Evolutionary conservation across 306 rosid genomes (phyloP).

Genomic region (Castanea sativa): DNA sequence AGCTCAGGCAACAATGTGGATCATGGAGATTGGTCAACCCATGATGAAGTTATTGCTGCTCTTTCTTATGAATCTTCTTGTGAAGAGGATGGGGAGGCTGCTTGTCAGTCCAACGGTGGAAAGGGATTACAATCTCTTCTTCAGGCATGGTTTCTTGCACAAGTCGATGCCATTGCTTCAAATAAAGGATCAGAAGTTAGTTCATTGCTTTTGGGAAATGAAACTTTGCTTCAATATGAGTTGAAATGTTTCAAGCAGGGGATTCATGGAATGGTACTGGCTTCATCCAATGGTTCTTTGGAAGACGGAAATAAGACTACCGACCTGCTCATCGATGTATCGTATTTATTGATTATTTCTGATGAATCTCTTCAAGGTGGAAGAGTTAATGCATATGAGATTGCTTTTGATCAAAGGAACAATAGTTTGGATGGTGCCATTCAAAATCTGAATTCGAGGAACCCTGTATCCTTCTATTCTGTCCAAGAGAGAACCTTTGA

Average conservation of each 20-base stretch:
- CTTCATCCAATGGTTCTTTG: slow-evolving; percentile 36
- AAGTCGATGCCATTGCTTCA: slow-evolving; percentile 62
- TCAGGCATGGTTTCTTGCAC: slow-evolving; percentile 65
- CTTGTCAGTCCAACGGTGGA: slow-evolving; percentile 36
- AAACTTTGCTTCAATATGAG: slow-evolving; percentile 74
- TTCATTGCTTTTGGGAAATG: slow-evolving; percentile 56
- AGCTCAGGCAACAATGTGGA: slow-evolving; percentile 44
- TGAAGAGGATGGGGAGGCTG: slow-evolving; percentile 46
- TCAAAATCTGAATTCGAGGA: slow-evolving; percentile 51
- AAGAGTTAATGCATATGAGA: slow-evolving; percentile 49
- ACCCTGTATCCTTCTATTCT: slow-evolving; percentile 56
- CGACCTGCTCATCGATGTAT: slow-evolving; percentile 36
- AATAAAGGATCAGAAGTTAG: slow-evolving; percentile 52
- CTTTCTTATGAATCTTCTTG: slow-evolving; percentile 45
- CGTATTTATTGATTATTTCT: slow-evolving; percentile 50
- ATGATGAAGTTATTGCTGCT: slow-evolving; percentile 49
- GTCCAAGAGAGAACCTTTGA: slow-evolving; percentile 48
- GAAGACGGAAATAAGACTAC: slow-evolving; percentile 35
- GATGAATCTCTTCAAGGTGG: slow-evolving; percentile 49
- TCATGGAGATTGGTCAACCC: slow-evolving; percentile 54
- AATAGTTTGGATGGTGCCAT: slow-evolving; percentile 39
- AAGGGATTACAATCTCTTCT: slow-evolving; percentile 64
- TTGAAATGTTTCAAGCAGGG: slow-evolving; percentile 43
- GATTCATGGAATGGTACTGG: slow-evolving; percentile 36
- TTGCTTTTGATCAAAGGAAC: slow-evolving; percentile 51